phyloP scores from a whole-genome alignment of 73 alveolate species.

The Tetrahymena elliotti region DNA sequence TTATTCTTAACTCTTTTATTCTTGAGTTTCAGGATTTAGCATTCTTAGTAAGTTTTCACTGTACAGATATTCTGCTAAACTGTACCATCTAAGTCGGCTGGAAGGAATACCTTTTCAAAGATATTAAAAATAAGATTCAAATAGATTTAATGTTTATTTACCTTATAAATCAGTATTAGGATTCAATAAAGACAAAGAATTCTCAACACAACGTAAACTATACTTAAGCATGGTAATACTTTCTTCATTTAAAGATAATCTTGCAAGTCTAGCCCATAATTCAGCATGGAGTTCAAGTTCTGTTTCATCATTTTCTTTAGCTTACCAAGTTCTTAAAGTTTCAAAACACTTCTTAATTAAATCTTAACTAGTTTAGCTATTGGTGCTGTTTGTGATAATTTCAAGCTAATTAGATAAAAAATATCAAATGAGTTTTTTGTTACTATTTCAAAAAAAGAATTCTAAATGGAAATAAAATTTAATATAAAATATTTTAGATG shows the following conservation, averaged over 20 bases:
- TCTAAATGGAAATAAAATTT: neutral
- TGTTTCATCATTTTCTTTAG: conserved; percentile 89
- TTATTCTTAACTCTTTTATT: conserved; percentile 83
- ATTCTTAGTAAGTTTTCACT: conserved; percentile 89
- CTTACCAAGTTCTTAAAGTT: conserved; percentile 71
- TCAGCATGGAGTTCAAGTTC: conserved; percentile 94
- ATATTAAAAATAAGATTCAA: neutral
- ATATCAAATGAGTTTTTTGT: neutral
- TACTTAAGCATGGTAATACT: conserved; percentile 65
- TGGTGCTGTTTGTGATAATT: conserved; percentile 55
- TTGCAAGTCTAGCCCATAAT: conserved; percentile 95
- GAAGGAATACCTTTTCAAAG: conserved; percentile 61
- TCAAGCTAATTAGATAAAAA: neutral
- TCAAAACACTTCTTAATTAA: conserved; percentile 80
- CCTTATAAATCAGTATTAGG: conserved; percentile 10
- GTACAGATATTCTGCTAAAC: conserved; percentile 87
- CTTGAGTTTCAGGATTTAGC: conserved; percentile 92
- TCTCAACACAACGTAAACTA: conserved; percentile 91
- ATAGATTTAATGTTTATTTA: neutral
- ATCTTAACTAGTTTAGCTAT: conserved; percentile 53
- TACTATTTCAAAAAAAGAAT: no score
- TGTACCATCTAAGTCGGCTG: conserved; percentile 93
- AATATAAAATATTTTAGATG: no score
- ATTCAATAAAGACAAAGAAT: conserved; percentile 45
- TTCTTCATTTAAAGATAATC: conserved; percentile 72